Evolutionary conservation across 2,329 filamentous ascomycete species (phyloP), one percentile per base, ranked within the genome.

Genomic region (Esteya vermicola): DNA sequence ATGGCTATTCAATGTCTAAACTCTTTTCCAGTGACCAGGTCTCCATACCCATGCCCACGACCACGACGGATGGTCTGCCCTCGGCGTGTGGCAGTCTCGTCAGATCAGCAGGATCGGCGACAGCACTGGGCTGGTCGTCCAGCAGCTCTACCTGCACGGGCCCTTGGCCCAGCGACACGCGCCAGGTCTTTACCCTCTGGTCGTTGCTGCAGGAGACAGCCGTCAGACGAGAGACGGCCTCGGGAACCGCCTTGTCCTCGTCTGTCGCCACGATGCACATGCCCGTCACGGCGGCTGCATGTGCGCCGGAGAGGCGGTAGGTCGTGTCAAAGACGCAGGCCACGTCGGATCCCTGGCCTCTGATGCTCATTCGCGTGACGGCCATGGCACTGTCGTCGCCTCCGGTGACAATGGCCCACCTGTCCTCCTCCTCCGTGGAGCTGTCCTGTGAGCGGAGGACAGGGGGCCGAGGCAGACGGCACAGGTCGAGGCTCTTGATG

Each of bases 381-480:
- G 72, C 78, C 0, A 96, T 57, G 4, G 81, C 80, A 45, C 91
- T 91, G 57, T 96, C 91, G 51, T 98, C 91, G 19, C 91, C 86
- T 21, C 84, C 85, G 0, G 85, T 86, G 5, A 84, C 56, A 16
- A 93, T 27, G 9, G 27, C 30, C 7, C n/a, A n/a, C n/a, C n/a
- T n/a, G n/a, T n/a, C n/a, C n/a, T n/a, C n/a, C n/a, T n/a, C n/a
- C n/a, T n/a, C n/a, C n/a, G n/a, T n/a, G n/a, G n/a, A n/a, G n/a
- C n/a, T n/a, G n/a, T n/a, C n/a, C n/a, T n/a, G n/a, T n/a, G n/a
- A n/a, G n/a, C n/a, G n/a, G n/a, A n/a, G n/a, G n/a, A n/a, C n/a
- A n/a, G n/a, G n/a, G n/a, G n/a, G n/a, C n/a, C n/a, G n/a, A n/a
- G n/a, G n/a, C n/a, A n/a, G n/a, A n/a, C n/a, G n/a, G n/a, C n/a